Evolutionary conservation across 2,329 filamentous ascomycete genomes (phyloP), one percentile per base, ranked within the genome.

Genomic region (Chaetomium globosum): DNA sequence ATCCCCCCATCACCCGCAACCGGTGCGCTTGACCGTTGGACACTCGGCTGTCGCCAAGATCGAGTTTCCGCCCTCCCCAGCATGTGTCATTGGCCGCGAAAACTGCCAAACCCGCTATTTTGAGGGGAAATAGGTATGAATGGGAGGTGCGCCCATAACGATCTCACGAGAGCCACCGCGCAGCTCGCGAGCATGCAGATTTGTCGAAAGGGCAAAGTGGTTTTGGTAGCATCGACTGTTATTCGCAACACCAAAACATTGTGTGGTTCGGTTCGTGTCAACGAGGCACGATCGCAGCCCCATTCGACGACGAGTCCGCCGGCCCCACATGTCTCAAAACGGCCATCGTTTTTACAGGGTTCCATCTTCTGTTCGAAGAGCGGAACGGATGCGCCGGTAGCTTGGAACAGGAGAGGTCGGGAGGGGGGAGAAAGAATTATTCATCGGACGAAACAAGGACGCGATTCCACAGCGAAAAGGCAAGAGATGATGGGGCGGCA

Each of bases 271-370:
- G 13, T 36, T 54, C 28, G 28, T 39, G 9, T 43, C 43, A n/a
- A 55, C 30, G 21, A 59, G 56, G 57, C 52, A 59, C 43, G 21
- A 19, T 39, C 46, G 52, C 43, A 64, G 62, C 59, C 69, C 65
- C 63, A 68, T 72, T 71, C 65, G 69, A 68, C 69, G 33, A 53
- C 33, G 13, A 48, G 26, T 30, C 52, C 55, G 43, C 48, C 26
- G 21, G 61, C 46, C 39, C 59, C 58, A 39, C 59, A 48, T 30
- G 5, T 13, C 33, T n/a, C 26, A 61, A 43, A 63, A 67, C 65
- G 26, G 53, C 7, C 19, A 13, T 53, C 43, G 31, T 26, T 51
- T 21, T 21, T 36, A 19, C 33, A 62, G 59, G 46, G 59, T 43
- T 43, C 39, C 39, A 59, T 53, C 58, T n/a, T 19, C 9, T 49